These are phyloP conservation scores for Hypomontagnella monticulosa DNA, from an alignment of 495 filamentous ascomycete species.

Conservation along the genomic window DNA sequence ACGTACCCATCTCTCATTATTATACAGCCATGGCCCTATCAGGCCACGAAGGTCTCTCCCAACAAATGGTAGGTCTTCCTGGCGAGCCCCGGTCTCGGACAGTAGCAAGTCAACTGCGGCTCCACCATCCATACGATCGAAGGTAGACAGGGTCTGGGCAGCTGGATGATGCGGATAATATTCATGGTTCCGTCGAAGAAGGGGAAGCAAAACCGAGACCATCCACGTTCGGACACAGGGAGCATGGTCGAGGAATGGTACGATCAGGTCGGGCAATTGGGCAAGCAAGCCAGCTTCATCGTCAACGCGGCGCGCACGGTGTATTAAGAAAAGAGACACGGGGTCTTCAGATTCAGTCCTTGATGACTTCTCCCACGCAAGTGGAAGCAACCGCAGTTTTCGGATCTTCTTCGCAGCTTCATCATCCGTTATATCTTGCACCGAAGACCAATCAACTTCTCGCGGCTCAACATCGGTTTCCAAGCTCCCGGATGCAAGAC, in stretches of 20 bases:
- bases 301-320: slow-evolving; percentile 79
- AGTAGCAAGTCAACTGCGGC: slow-evolving; percentile 74
- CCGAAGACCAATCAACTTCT: slow-evolving; percentile 65
- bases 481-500: slow-evolving; percentile 59
- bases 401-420: slow-evolving; percentile 75
- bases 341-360: slow-evolving; percentile 60
- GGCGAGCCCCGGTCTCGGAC: slow-evolving; percentile 62
- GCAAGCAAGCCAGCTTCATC: slow-evolving; percentile 78
- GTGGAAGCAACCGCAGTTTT: slow-evolving; percentile 73
- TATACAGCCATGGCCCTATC: slow-evolving; percentile 85
- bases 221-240: slow-evolving; percentile 76
- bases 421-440: slow-evolving; percentile 69
- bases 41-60: slow-evolving; percentile 78
- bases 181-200: slow-evolving; percentile 84
- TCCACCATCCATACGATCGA: slow-evolving; percentile 69
- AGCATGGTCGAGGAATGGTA: slow-evolving; percentile 77
- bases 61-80: slow-evolving; percentile 57
- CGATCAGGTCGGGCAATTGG: slow-evolving; percentile 74
- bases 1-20: slow-evolving; percentile 68
- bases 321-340: slow-evolving; percentile 76
- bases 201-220: slow-evolving; percentile 79
- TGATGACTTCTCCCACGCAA: slow-evolving; percentile 61
- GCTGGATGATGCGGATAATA: slow-evolving; percentile 73
- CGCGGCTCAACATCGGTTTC: slow-evolving; percentile 40
- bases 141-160: slow-evolving; percentile 64